Conservation (phyloP, 1,284 basidiomycete genomes). For the Stygiomarasmius scandens region DNA sequence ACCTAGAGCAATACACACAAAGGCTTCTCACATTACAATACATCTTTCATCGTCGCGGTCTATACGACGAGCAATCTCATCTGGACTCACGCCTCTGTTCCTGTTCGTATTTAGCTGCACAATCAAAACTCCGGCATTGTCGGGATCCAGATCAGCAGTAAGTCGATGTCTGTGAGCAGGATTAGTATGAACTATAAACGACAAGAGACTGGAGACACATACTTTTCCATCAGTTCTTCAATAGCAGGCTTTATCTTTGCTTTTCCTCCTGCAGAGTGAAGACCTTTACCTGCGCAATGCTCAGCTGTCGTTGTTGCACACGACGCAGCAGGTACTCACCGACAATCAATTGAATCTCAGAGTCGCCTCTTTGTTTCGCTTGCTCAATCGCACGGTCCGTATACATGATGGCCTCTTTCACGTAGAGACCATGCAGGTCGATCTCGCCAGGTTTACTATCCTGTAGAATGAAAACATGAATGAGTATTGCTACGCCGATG, state of each 20-base stretch:
- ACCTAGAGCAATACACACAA: too few relatives aligned
- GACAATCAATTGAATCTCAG: constrained; percentile 84
- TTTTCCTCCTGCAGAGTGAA: constrained; percentile 81
- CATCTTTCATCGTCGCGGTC: constrained; percentile 62
- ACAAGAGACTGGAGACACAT: constrained; percentile 22
- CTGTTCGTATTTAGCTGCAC: constrained; percentile 64
- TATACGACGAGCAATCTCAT: constrained; percentile 60
- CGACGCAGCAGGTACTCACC: too few relatives aligned
- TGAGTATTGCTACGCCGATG: background rate
- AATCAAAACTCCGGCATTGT: constrained; percentile 86
- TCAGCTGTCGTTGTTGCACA: too few relatives aligned
- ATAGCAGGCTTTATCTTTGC: constrained; percentile 95
- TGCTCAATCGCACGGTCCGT: constrained; percentile 72
- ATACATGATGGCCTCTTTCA: constrained; percentile 85
- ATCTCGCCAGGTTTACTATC: constrained; percentile 75
- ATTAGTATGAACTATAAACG: constrained; percentile 3
- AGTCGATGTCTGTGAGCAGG: constrained; percentile 66
- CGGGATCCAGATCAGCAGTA: constrained; percentile 77
- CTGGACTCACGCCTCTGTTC: constrained; percentile 53
- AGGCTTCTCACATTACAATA: constrained; percentile 76
- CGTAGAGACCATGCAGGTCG: constrained; percentile 91
- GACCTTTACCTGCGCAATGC: constrained; percentile 65
- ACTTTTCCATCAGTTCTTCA: constrained; percentile 85
- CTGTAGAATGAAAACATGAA: constrained; percentile 23
- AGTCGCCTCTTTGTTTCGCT: constrained; percentile 67